A percentile compares a stretch with the other conserved stretches of the same genome.
These are phyloP conservation scores for Silene conica DNA, from an alignment of 148 eudicot genomes.

Conservation along the genomic window DNA sequence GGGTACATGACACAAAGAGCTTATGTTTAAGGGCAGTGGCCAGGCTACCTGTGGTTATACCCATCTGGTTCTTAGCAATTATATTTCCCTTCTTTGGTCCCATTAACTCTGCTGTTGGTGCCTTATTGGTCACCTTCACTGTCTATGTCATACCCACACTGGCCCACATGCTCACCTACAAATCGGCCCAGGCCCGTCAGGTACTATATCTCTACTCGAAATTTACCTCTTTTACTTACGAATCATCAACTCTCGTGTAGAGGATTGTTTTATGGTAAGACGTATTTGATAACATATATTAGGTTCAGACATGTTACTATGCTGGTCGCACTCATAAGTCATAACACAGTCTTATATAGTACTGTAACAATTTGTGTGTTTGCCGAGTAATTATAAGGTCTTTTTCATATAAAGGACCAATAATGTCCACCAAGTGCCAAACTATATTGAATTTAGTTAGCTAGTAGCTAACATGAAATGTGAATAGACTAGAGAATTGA, in stretches of 20 bases:
- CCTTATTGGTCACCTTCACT: constrained; percentile 70
- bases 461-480: not conserved
- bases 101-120: constrained; percentile 70
- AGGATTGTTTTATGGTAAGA: too few relatives aligned
- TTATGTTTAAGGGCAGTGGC: constrained; percentile 57
- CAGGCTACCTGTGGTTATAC: constrained; percentile 61
- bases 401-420: not conserved
- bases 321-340: not conserved
- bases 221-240: not conserved
- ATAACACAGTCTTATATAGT: not conserved
- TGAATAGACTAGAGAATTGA: not conserved
- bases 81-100: constrained; percentile 78
- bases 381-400: not conserved
- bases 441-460: not conserved
- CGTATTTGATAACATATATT: too few relatives aligned
- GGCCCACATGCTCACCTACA: constrained; percentile 64
- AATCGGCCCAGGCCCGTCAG: constrained; percentile 60
- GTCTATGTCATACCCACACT: constrained; percentile 62
- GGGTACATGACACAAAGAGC: constrained; percentile 70
- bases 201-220: constrained; percentile 23
- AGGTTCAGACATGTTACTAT: too few relatives aligned
- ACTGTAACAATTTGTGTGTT: not conserved
- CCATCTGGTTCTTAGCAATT: constrained; percentile 74
- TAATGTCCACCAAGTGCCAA: constrained; percentile 8
- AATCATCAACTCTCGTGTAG: too few relatives aligned